Base-by-base conservation (phyloP, 441 rosid species). In the Gossypium davidsonii region DNA sequence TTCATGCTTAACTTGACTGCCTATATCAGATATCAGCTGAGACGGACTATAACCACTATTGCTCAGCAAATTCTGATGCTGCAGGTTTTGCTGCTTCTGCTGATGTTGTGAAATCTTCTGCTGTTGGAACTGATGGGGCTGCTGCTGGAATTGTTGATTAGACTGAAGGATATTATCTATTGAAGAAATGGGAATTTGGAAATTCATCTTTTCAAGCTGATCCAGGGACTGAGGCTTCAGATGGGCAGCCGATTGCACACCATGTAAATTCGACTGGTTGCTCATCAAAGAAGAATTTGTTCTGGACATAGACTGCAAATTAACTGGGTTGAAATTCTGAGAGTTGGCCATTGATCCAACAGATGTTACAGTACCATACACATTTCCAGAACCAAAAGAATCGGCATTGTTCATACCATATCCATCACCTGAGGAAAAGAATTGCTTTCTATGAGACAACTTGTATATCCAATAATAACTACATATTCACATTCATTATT, bases 131-230 rank as follows among this genome's bases (percentile, higher is more conserved):
- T 89, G 90, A 85, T 74, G 86, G 44, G 85, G 74, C 73, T 86
- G 91, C 60, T 84, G 91, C 82, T 87, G 98, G 83, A 89, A 85
- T 74, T 88, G 96, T 73, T 87, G 97, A 74, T 92, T 91, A 79
- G 94, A 68, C 75, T 88, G 97, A 56, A 81, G 66, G 28, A 82
- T 64, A 78, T 57, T 75, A 65, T 85, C 91, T 73, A 86, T 81
- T 14, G 82, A 78, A 75, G 87, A 72, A 51, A 79, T 65, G 48
- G 81, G 58, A 63, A 91, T 67, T 77, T 82, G 93, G 48, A 85
- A 88, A 78, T 74, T 82, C 77, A 76, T 76, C 83, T 80, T 88
- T 78, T 83, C 92, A 59, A 86, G 76, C 75, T 79, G 89, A 81
- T 79, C 94, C 44, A 78, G 53, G 2, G 83, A 78, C 15, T 81